These are phyloP conservation scores for Simmondsia chinensis DNA, from an alignment of 148 eudicot genomes.

Conservation along the genomic window DNA sequence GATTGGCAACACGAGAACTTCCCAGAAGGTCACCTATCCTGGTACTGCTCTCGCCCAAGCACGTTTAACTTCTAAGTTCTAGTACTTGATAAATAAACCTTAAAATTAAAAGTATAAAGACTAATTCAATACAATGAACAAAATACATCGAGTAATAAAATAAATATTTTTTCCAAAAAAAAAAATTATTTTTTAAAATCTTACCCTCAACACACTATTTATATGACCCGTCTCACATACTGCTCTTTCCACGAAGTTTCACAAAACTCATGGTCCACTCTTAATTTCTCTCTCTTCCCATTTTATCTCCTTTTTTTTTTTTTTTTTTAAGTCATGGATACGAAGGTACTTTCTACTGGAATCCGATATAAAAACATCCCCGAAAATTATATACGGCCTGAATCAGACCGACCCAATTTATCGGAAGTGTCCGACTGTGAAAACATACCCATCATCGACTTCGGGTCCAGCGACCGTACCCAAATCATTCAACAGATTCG, in stretches of 20 bases:
- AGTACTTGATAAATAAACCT: too few relatives aligned
- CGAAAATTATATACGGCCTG: conserved; percentile 51
- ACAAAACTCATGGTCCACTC: background rate
- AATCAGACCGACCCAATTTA: conserved; percentile 49
- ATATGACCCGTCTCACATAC: too few relatives aligned
- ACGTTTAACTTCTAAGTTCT: too few relatives aligned
- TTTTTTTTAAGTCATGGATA: conserved; percentile 23
- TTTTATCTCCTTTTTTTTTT: background rate
- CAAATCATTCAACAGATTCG: conserved; percentile 29
- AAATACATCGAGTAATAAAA: too few relatives aligned
- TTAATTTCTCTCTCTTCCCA: background rate
- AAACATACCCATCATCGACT: conserved; percentile 57
- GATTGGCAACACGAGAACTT: too few relatives aligned
- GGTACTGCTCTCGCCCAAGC: too few relatives aligned
- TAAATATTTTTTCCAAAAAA: too few relatives aligned
- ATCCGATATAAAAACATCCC: conserved; percentile 34
- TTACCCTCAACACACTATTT: too few relatives aligned
- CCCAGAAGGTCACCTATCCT: too few relatives aligned
- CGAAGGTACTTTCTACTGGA: conserved; percentile 51
- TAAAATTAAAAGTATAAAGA: too few relatives aligned
- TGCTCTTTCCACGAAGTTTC: background rate
- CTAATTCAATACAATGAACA: too few relatives aligned
- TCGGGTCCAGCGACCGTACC: conserved; percentile 19
- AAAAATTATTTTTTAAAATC: too few relatives aligned
- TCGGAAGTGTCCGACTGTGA: conserved; percentile 36